phyloP scores from a whole-genome alignment of 306 rosid species.

The Rosa lucieae region DNA sequence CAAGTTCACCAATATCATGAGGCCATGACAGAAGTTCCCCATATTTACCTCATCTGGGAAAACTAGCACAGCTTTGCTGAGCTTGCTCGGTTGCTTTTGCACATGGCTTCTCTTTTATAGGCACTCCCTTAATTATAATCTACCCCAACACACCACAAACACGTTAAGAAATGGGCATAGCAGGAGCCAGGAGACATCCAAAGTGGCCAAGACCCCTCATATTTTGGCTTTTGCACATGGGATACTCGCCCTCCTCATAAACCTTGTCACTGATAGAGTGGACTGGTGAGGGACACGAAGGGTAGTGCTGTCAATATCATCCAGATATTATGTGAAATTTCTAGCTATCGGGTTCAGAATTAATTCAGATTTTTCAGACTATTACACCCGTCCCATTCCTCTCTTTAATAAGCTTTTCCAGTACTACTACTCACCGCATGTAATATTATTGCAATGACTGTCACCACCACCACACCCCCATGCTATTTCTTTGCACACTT shows the following conservation, averaged over 20 bases:
- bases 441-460: conserved; percentile 7
- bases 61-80: conserved; percentile 10
- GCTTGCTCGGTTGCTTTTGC: conserved; percentile 17
- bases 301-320: conserved; percentile 58
- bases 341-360: conserved; percentile 5
- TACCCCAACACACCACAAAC: neutral
- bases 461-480: conserved; percentile 10
- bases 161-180: conserved; percentile 5
- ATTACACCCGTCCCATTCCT: conserved; percentile 7
- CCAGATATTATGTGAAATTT: conserved; percentile 42
- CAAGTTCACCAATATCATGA: conserved; percentile 1
- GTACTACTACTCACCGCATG: neutral
- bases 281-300: conserved; percentile 4
- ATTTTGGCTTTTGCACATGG: conserved; percentile 91
- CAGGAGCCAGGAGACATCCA: conserved; percentile 16
- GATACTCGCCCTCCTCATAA: conserved; percentile 31
- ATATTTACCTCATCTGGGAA: conserved; percentile 8
- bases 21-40: neutral
- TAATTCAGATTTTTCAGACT: neutral
- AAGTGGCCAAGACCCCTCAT: conserved; percentile 40
- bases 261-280: conserved; percentile 37
- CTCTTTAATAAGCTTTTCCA: conserved; percentile 1
- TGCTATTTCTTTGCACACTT: neutral
- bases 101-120: conserved; percentile 2
- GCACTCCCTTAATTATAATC: neutral